A percentile compares a stretch with the other conserved stretches of the same genome.
Conservation (phyloP, 306 rosid genomes). For the Bauhinia variegata region DNA sequence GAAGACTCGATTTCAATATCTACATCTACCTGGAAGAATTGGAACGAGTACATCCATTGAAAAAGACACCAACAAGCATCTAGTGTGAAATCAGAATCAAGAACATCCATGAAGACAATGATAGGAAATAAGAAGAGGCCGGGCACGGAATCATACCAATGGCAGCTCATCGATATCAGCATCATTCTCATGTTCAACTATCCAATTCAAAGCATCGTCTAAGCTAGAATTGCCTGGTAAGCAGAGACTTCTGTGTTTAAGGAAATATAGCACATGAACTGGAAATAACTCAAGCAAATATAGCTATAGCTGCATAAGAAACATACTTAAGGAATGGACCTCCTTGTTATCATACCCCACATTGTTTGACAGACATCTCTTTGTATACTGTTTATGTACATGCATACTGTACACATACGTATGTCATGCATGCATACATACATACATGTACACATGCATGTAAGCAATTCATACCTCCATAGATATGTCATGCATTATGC, state of each 20-base stretch:
- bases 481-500: too few species aligned
- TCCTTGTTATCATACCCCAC: background rate
- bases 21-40: constrained; percentile 54
- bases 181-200: constrained; percentile 73
- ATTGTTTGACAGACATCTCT: background rate
- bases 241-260: constrained; percentile 15
- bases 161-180: constrained; percentile 70
- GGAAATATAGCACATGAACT: background rate
- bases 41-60: too few species aligned
- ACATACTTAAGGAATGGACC: too few species aligned
- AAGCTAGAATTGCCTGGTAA: constrained; percentile 61
- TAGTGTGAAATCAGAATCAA: too few species aligned
- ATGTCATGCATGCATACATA: background rate
- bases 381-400: background rate
- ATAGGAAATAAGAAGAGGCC: too few species aligned
- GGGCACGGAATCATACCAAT: constrained; percentile 54
- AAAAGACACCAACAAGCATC: too few species aligned
- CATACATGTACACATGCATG: background rate
- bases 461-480: too few species aligned
- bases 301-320: constrained; percentile 3
- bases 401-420: background rate
- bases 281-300: constrained; percentile 1
- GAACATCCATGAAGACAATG: too few species aligned
- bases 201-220: constrained; percentile 74
- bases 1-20: constrained; percentile 61